Conservation (phyloP, 2,329 filamentous ascomycete genomes). For the Byssothecium circinans region DNA sequence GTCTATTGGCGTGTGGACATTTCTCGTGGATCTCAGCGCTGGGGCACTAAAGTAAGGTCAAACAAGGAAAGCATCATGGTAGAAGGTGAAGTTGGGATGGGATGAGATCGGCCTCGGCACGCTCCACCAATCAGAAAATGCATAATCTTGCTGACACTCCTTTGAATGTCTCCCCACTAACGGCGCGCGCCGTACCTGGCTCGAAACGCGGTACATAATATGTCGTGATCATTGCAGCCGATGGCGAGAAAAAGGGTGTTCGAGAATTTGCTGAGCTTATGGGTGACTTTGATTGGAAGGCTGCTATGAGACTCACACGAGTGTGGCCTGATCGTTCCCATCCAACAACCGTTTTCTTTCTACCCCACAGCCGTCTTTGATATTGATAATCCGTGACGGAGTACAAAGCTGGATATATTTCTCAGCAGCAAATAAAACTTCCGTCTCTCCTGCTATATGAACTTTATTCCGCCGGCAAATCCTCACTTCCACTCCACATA, state of each 20-base stretch:
- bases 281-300: neutral
- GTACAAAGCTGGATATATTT: neutral
- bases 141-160: neutral
- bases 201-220: slow-evolving; percentile 6
- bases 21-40: too few relatives aligned
- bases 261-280: neutral
- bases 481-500: too few relatives aligned
- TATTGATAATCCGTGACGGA: neutral
- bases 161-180: neutral
- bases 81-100: neutral
- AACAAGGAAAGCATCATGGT: neutral
- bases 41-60: too few relatives aligned
- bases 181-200: neutral
- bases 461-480: neutral
- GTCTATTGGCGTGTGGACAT: too few relatives aligned
- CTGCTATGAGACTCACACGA: slow-evolving; percentile 13
- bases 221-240: slow-evolving; percentile 13
- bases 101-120: neutral
- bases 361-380: slow-evolving; percentile 10
- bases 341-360: neutral
- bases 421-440: neutral
- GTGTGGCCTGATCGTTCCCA: slow-evolving; percentile 13
- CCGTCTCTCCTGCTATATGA: neutral
- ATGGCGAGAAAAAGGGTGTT: slow-evolving; percentile 1
- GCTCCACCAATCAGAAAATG: slow-evolving; percentile 2